Evolutionary conservation across 2,329 filamentous ascomycete species (phyloP), one percentile per base, ranked within the genome.

Genomic region (Nemania serpens): DNA sequence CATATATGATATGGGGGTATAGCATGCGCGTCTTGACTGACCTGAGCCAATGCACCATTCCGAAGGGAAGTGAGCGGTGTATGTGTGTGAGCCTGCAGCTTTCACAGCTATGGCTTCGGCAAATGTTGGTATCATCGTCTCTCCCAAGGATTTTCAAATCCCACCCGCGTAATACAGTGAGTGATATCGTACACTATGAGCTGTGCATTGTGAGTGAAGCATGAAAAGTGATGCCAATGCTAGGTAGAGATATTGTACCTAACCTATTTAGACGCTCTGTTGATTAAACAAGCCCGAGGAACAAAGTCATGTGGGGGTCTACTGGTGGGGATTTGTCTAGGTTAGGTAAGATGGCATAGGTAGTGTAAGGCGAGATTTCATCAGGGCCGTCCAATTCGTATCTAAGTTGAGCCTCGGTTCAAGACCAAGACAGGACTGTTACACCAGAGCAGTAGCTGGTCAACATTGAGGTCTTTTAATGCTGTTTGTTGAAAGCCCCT

Each of bases 11-110:
- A 12, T n/a, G 10, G 25, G 25, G 3, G 25, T 29, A 3, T 29
- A 29, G 33, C 3, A 17, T 39, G n/a, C n/a, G n/a, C n/a, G n/a
- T n/a, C n/a, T n/a, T n/a, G 20, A 68, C 68, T 60, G 22, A 72
- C 70, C 70, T 61, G 70, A 71, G n/a, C 70, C 70, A 33, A 71
- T 68, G 37, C 70, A 70, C 70, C 70, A 72, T 48, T 71, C 66
- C 0, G 69, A 59, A 20, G 52, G 50, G 17, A 69, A 69, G 34
- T 70, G 33, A 29, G 62, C 64, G 10, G 62, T 46, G 53, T 72
- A 72, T 5, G 66, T 69, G 46, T 72, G 69, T 7, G 70, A 65
- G 47, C 66, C 65, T 37, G 62, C 43, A 3, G 64, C 62, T 36
- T 49, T 59, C 10, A 72, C 63, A 1, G 64, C 67, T 2, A 68